A percentile compares a stretch with the other conserved stretches of the same genome.
These are phyloP conservation scores for Boletus eberwhitei DNA, from an alignment of 768 basidiomycete genomes.

Conservation along the genomic window DNA sequence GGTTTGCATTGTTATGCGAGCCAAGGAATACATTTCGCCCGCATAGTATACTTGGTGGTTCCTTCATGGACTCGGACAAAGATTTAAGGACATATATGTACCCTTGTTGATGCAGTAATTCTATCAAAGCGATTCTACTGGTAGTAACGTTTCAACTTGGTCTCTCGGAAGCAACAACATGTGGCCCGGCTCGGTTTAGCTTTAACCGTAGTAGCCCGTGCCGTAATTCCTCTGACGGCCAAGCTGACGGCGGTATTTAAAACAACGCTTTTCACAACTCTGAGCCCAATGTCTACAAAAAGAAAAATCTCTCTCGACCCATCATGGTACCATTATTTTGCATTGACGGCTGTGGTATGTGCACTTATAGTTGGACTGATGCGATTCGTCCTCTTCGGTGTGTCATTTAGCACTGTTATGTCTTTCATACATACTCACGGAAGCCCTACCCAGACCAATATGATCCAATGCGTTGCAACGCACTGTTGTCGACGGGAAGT, in stretches of 20 bases:
- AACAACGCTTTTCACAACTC: neutral
- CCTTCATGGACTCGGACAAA: conserved; percentile 9
- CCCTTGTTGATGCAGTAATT: neutral
- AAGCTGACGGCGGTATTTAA: neutral
- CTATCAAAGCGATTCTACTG: neutral
- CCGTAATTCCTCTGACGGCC: neutral
- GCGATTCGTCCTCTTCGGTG: conserved; percentile 45
- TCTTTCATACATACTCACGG: conserved; percentile 1
- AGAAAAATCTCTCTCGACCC: conserved; percentile 38
- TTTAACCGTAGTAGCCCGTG: neutral
- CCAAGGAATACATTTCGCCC: neutral
- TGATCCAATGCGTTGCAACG: conserved; percentile 71
- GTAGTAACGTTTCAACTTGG: neutral
- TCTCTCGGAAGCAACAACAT: neutral
- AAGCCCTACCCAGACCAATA: conserved; percentile 48
- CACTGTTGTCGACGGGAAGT: conserved; percentile 66
- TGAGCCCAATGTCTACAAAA: conserved; percentile 23
- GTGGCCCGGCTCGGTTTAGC: no score
- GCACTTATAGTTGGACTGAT: conserved; percentile 44
- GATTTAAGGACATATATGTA: neutral
- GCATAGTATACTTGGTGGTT: neutral
- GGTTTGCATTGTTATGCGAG: neutral
- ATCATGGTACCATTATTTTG: conserved; percentile 51
- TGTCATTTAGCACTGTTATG: conserved; percentile 13
- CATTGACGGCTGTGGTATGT: conserved; percentile 36